Conservation (phyloP, 768 basidiomycete genomes). For the Coprinopsis strossmayeri region DNA sequence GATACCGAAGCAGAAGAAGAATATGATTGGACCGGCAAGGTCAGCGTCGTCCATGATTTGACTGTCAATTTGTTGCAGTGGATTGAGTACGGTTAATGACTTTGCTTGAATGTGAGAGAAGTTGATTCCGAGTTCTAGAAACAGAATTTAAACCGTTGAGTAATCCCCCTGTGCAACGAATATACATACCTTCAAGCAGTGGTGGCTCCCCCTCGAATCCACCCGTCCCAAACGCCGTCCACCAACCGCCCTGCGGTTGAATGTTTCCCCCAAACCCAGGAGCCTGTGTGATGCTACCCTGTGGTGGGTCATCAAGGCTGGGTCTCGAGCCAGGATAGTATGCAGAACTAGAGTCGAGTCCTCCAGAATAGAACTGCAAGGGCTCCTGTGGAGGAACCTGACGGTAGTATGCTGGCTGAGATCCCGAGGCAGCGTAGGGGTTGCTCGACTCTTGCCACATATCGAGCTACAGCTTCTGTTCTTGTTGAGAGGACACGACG, state of each 20-base stretch:
- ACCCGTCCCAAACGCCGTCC: constrained; percentile 94
- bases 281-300: constrained; percentile 44
- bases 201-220: constrained; percentile 96
- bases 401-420: constrained; percentile 58
- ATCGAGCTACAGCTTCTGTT: too few relatives aligned
- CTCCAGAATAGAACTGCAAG: constrained; percentile 75
- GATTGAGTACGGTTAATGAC: constrained; percentile 93
- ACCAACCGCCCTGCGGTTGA: constrained; percentile 74
- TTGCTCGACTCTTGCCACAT: constrained; percentile 77
- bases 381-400: constrained; percentile 48
- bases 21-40: constrained; percentile 91
- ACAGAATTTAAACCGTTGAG: not conserved
- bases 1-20: constrained; percentile 91
- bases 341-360: constrained; percentile 46
- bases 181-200: constrained; percentile 75
- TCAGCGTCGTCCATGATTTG: constrained; percentile 99
- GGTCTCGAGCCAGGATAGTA: constrained; percentile 63
- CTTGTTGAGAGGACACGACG: not conserved
- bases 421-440: constrained; percentile 54
- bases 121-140: constrained; percentile 91
- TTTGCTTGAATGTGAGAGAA: constrained; percentile 93
- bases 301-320: constrained; percentile 64
- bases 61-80: constrained; percentile 74
- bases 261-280: constrained; percentile 70
- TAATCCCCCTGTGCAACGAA: not conserved